Evolutionary conservation across 225 moss, liverwort and hornwort species (phyloP).

Genomic region (Straminergon stramineum): DNA sequence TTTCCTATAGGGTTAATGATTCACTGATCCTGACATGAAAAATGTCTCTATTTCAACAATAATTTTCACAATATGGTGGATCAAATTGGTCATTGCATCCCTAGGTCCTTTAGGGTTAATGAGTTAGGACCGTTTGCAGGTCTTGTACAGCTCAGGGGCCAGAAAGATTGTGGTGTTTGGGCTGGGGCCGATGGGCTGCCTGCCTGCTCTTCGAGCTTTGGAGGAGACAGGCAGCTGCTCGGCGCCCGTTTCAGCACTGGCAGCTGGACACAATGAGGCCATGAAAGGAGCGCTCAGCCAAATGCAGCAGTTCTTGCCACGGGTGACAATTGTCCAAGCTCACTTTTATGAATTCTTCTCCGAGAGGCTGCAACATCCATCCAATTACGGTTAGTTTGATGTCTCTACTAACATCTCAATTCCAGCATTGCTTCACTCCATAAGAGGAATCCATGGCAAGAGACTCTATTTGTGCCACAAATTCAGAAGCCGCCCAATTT

Average conservation of each 20-base stretch:
- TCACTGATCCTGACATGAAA: not conserved
- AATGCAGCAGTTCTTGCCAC: slow-evolving; percentile 35
- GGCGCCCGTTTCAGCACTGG: slow-evolving; percentile 34
- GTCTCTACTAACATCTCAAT: not conserved
- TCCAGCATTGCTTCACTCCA: not conserved
- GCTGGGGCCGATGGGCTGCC: slow-evolving; percentile 67
- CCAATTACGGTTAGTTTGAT: slow-evolving; percentile 35
- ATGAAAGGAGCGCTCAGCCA: slow-evolving; percentile 26
- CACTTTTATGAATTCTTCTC: slow-evolving; percentile 45
- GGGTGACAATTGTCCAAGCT: slow-evolving; percentile 31
- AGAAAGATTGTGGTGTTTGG: slow-evolving; percentile 57
- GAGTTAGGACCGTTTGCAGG: not conserved
- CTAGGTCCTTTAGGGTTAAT: not conserved
- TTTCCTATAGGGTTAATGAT: not conserved
- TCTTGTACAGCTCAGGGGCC: slow-evolving; percentile 49
- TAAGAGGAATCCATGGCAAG: not conserved
- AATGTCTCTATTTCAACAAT: not conserved
- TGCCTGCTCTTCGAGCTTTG: slow-evolving; percentile 51
- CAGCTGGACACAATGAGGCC: slow-evolving; percentile 53
- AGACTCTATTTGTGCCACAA: not conserved
- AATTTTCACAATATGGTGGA: not conserved
- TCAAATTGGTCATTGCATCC: not conserved
- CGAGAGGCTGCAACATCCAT: slow-evolving; percentile 46
- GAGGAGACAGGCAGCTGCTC: slow-evolving; percentile 34
- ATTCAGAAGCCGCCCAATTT: not conserved